These are phyloP conservation scores for Cladophialophora chaetospira DNA, from an alignment of 2,329 filamentous ascomycete genomes.

Conservation along the genomic window DNA sequence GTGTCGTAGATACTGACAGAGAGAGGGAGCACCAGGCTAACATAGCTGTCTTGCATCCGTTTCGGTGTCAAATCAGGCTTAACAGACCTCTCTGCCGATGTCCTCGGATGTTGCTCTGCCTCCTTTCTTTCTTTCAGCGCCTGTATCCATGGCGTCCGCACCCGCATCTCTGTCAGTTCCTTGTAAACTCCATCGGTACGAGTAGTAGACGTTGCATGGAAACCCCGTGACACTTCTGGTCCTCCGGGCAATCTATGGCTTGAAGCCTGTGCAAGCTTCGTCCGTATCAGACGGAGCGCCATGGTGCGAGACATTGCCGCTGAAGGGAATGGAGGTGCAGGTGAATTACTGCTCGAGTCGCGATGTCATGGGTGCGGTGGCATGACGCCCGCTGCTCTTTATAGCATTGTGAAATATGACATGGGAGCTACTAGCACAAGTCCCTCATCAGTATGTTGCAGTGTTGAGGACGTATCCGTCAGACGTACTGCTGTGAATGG, in stretches of 20 bases:
- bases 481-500: neutral
- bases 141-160: constrained; percentile 69
- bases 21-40: constrained; percentile 57
- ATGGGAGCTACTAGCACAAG: neutral
- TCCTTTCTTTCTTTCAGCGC: constrained; percentile 59
- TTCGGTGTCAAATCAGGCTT: constrained; percentile 64
- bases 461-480: neutral
- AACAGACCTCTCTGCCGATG: constrained; percentile 31
- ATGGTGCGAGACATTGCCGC: constrained; percentile 9
- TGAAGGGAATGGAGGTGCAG: neutral
- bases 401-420: neutral
- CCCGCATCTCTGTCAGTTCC: constrained; percentile 60
- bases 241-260: neutral
- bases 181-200: constrained; percentile 62
- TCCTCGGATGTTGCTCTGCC: constrained; percentile 37
- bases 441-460: neutral
- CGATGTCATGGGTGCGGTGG: neutral
- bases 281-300: constrained; percentile 3
- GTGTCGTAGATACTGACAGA: constrained; percentile 20
- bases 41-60: constrained; percentile 71
- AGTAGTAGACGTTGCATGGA: constrained; percentile 23
- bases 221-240: neutral
- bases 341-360: neutral
- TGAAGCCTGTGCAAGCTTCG: neutral
- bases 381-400: neutral